These are phyloP conservation scores for Naematelia encephala DNA, from an alignment of 768 basidiomycete species.

Conservation along the genomic window DNA sequence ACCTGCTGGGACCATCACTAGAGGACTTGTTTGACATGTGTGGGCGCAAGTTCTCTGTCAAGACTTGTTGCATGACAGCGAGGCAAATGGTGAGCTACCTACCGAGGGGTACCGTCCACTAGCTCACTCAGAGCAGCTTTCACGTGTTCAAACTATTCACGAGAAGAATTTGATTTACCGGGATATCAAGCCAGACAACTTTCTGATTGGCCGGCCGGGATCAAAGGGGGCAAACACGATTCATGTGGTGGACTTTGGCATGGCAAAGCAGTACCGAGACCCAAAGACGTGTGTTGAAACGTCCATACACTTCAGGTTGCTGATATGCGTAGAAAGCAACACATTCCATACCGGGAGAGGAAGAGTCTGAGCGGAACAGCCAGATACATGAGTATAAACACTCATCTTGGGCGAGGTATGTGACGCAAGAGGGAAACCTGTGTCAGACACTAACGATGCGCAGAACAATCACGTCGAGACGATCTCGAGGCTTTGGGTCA, in stretches of 20 bases:
- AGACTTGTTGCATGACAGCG: constrained; percentile 98
- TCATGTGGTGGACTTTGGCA: constrained; percentile 91
- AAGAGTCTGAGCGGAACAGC: constrained; percentile 97
- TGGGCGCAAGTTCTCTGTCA: constrained; percentile 91
- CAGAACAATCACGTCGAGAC: constrained; percentile 77
- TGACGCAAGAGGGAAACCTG: constrained; percentile 22
- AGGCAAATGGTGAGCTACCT: constrained; percentile 81
- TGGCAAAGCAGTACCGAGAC: constrained; percentile 99
- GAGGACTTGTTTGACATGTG: constrained; percentile 99
- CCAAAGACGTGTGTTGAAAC: constrained; percentile 68
- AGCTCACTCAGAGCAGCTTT: constrained; percentile 60
- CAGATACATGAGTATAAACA: constrained; percentile 99
- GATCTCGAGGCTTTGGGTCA: constrained; percentile 98
- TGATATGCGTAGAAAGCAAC: constrained; percentile 64
- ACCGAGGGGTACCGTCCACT: background rate
- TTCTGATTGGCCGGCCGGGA: constrained; percentile 88
- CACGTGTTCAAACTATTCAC: constrained; percentile 95
- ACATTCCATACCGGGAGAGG: constrained; percentile 97
- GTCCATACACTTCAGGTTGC: background rate
- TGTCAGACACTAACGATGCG: background rate
- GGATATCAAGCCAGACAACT: constrained; percentile 99
- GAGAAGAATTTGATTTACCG: constrained; percentile 99
- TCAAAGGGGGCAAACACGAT: constrained; percentile 77
- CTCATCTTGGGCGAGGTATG: constrained; percentile 92
- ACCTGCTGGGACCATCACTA: constrained; percentile 90